Conservation (phyloP, 225 moss, liverwort and hornwort genomes). For the Neckera pumila region DNA sequence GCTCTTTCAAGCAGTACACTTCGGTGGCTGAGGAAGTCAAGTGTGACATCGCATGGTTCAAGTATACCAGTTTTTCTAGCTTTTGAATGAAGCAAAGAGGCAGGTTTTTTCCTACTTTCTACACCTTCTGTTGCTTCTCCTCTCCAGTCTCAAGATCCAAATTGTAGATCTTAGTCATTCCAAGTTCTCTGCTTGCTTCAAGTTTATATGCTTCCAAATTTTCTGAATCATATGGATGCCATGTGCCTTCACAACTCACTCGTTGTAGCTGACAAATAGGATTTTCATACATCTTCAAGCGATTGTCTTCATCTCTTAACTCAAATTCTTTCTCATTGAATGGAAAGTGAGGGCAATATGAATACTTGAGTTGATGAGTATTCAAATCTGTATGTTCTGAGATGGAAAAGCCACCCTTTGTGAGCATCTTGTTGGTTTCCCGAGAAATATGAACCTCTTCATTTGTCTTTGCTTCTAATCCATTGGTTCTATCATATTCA, state of each 20-base stretch:
- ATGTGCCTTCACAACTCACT: not conserved
- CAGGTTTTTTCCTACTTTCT: not conserved
- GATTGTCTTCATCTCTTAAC: rapidly evolving
- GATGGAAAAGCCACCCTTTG: not conserved
- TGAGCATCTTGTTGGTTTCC: not conserved
- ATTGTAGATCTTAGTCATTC: not conserved
- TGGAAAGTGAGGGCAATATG: rapidly evolving
- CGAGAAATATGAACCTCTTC: rapidly evolving
- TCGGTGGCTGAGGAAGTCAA: not conserved
- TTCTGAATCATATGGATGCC: not conserved
- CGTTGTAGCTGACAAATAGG: not conserved
- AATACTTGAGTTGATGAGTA: not conserved
- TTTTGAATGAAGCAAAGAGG: not conserved
- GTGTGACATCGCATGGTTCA: not conserved
- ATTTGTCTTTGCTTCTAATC: not conserved
- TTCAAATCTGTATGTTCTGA: rapidly evolving
- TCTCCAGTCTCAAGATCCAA: rapidly evolving
- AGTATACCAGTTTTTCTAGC: not conserved
- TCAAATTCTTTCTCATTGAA: not conserved
- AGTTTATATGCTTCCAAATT: not conserved
- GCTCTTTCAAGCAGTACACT: not conserved
- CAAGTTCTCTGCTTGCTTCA: not conserved
- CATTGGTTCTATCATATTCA: not conserved
- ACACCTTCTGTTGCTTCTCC: rapidly evolving
- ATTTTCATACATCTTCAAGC: not conserved